These are phyloP conservation scores for Phytophthora pini DNA, from an alignment of 352 stramenopile species.

Conservation along the genomic window DNA sequence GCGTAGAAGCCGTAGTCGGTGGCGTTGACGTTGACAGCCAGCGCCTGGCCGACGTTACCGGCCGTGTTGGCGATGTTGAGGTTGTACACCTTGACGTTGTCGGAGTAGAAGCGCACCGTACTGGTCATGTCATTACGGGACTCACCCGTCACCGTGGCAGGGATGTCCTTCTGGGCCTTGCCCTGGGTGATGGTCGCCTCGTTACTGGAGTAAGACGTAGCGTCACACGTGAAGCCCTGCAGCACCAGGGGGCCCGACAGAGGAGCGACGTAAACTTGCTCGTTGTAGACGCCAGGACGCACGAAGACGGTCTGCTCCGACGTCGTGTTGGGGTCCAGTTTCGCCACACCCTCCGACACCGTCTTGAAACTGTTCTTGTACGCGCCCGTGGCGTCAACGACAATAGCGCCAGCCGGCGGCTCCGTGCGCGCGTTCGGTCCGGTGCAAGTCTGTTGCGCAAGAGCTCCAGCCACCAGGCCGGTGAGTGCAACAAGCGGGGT, in stretches of 20 bases:
- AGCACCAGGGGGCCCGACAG: conserved; percentile 27
- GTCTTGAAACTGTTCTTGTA: conserved; percentile 35
- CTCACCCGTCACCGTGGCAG: conserved; percentile 21
- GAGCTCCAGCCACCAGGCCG: conserved; percentile 12
- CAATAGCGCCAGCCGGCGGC: conserved; percentile 23
- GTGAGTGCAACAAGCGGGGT: conserved; percentile 23
- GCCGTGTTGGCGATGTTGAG: conserved; percentile 38
- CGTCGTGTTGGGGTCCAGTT: conserved; percentile 22
- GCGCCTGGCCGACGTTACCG: conserved; percentile 28
- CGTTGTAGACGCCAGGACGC: conserved; percentile 30
- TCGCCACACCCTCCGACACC: conserved; percentile 20
- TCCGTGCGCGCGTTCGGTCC: conserved; percentile 21
- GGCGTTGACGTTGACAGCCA: conserved; percentile 33
- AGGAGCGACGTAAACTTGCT: conserved; percentile 23
- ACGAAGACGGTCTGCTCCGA: conserved; percentile 34
- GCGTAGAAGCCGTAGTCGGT: conserved; percentile 39
- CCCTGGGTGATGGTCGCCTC: conserved; percentile 32
- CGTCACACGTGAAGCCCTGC: conserved; percentile 33
- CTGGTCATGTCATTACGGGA: conserved; percentile 34
- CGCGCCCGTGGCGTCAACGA: conserved; percentile 27
- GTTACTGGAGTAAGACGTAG: conserved; percentile 26
- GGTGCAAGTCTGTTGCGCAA: conserved; percentile 16
- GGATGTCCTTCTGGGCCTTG: conserved; percentile 38
- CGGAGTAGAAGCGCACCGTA: conserved; percentile 28
- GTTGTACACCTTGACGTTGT: conserved; percentile 44